Percentiles rank a stretch among this genome's conserved stretches.
These are phyloP conservation scores for Penicillium frequentans DNA, from an alignment of 2,329 filamentous ascomycete species.

Conservation along the genomic window DNA sequence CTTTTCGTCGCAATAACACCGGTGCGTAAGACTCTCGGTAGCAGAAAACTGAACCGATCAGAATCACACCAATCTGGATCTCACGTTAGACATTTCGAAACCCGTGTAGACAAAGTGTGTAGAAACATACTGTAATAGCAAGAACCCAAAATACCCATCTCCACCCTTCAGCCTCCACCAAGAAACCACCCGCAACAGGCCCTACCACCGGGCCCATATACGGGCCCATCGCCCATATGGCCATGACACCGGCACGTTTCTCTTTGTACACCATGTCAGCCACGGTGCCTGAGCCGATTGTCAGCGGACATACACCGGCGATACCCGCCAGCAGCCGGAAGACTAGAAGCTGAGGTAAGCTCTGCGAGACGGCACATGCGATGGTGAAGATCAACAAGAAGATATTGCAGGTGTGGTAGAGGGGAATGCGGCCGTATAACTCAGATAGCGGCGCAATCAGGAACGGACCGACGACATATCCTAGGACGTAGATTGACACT, in stretches of 20 bases:
- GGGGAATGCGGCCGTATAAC: slow-evolving; percentile 61
- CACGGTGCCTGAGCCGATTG: slow-evolving; percentile 67
- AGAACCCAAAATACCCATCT: slow-evolving; percentile 26
- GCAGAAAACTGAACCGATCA: slow-evolving; percentile 36
- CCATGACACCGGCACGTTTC: slow-evolving; percentile 60
- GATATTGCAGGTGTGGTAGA: slow-evolving; percentile 59
- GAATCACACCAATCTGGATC: slow-evolving; percentile 27
- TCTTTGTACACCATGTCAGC: slow-evolving; percentile 64
- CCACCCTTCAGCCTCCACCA: slow-evolving; percentile 23
- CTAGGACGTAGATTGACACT: slow-evolving; percentile 63
- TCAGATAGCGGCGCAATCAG: slow-evolving; percentile 62
- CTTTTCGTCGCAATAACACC: slow-evolving; percentile 43
- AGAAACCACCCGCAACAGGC: slow-evolving; percentile 22
- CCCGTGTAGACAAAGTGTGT: neutral
- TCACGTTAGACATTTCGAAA: neutral
- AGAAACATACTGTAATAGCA: slow-evolving; percentile 22
- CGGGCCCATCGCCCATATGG: slow-evolving; percentile 45
- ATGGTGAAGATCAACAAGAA: slow-evolving; percentile 63
- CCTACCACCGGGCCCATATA: slow-evolving; percentile 33
- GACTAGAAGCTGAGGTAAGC: slow-evolving; percentile 55
- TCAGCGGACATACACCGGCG: slow-evolving; percentile 63
- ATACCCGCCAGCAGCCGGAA: slow-evolving; percentile 66
- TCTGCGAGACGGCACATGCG: slow-evolving; percentile 62
- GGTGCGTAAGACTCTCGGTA: slow-evolving; percentile 50
- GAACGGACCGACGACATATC: slow-evolving; percentile 60